These are phyloP conservation scores for Bruguiera sexangula DNA, from an alignment of 345 rosid species.

Conservation along the genomic window DNA sequence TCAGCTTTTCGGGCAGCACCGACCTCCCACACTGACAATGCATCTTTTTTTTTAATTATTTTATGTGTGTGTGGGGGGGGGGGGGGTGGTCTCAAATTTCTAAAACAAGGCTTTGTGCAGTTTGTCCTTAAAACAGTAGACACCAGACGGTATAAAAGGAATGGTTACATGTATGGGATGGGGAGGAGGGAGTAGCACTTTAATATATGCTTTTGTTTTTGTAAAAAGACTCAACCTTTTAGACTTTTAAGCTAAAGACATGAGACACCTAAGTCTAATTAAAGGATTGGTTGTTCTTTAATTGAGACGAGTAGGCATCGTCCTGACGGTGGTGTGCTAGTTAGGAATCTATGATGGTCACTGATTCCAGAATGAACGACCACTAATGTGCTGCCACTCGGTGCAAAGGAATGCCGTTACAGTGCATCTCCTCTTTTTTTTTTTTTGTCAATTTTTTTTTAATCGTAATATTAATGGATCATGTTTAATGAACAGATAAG, in stretches of 20 bases:
- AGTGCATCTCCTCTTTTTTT: too few species aligned
- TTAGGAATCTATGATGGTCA: too few species aligned
- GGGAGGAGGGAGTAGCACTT: background rate
- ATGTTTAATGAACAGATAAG: too few species aligned
- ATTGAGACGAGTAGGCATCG: too few species aligned
- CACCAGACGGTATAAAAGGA: conserved; percentile 29
- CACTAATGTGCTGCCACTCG: too few species aligned
- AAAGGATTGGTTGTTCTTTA: too few species aligned
- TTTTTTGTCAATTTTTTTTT: too few species aligned
- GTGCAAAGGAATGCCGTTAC: too few species aligned
- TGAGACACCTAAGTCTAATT: conserved; percentile 7
- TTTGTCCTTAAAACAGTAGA: conserved; percentile 54
- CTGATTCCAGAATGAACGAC: too few species aligned
- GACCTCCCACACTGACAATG: conserved; percentile 34
- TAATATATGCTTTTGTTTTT: conserved; percentile 22
- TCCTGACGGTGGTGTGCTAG: too few species aligned
- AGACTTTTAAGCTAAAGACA: conserved; percentile 20
- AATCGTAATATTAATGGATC: too few species aligned
- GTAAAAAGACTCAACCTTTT: conserved; percentile 32
- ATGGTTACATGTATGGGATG: background rate
- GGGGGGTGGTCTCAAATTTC: conserved; percentile 38
- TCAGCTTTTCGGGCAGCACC: conserved; percentile 16
- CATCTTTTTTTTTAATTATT: conserved; percentile 2
- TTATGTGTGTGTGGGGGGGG: too few species aligned
- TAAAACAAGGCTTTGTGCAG: conserved; percentile 52